Conservation (phyloP, 768 basidiomycete species). For the Xerocomellus chrysenteron region DNA sequence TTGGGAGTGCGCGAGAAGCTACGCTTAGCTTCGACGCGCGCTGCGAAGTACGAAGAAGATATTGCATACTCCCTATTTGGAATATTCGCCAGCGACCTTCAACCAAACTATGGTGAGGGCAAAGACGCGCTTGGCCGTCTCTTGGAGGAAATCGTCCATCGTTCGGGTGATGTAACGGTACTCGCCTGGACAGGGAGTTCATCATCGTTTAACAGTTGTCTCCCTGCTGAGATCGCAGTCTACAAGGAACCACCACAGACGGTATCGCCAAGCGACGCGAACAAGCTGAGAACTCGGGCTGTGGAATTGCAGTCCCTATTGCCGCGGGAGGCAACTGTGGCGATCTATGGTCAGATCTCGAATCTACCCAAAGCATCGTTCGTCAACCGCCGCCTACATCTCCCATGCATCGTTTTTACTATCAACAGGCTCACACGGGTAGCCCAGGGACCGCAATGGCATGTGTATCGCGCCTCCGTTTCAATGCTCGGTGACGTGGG, state of each 20-base stretch:
- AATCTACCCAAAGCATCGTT: conserved; percentile 1
- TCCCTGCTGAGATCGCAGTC: conserved; percentile 2
- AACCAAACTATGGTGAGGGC: conserved; percentile 1
- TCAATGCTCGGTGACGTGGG: not conserved
- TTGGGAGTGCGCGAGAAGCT: conserved; percentile 1
- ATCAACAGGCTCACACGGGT: not conserved
- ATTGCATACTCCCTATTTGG: conserved; percentile 1
- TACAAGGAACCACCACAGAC: not conserved
- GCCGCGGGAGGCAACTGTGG: not conserved
- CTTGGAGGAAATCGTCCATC: conserved; percentile 5
- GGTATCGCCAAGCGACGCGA: not conserved
- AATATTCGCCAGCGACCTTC: conserved; percentile 3
- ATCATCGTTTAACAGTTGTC: conserved; percentile 2
- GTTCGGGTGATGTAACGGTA: conserved; percentile 3
- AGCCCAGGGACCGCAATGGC: not conserved
- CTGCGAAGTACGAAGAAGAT: not conserved
- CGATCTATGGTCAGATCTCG: not conserved
- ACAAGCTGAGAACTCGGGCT: not conserved
- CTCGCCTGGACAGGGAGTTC: conserved; percentile 3
- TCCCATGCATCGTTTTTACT: conserved; percentile 2
- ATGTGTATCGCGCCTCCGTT: not conserved
- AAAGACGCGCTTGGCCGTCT: not conserved
- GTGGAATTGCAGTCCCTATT: not conserved
- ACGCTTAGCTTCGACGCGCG: not conserved
- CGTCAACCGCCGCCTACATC: not conserved